These are phyloP conservation scores for Chaetomium sp. DNA, from an alignment of 2,329 filamentous ascomycete species.

Conservation along the genomic window DNA sequence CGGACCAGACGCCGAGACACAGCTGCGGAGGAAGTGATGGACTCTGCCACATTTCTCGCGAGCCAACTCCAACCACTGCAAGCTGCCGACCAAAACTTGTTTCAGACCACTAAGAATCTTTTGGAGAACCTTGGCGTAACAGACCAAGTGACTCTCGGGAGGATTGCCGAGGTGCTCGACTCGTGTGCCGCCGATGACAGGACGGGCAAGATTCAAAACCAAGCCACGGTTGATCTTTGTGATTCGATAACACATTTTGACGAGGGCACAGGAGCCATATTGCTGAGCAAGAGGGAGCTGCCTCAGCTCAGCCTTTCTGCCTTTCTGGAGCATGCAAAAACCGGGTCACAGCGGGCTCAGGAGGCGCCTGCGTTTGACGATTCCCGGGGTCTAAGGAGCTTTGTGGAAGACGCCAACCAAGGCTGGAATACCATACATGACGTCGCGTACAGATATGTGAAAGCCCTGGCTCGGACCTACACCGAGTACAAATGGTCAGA, in stretches of 20 bases:
- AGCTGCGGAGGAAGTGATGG: constrained; percentile 55
- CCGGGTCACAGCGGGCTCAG: constrained; percentile 53
- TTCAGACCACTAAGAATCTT: constrained; percentile 57
- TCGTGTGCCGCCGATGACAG: constrained; percentile 56
- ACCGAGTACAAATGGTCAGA: constrained; percentile 60
- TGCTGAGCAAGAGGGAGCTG: constrained; percentile 57
- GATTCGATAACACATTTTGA: constrained; percentile 53
- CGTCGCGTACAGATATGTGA: constrained; percentile 61
- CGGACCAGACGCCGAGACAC: constrained; percentile 64
- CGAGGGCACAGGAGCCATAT: constrained; percentile 55
- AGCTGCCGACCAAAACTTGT: constrained; percentile 58
- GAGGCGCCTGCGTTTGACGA: constrained; percentile 56
- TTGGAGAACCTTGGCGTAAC: constrained; percentile 58
- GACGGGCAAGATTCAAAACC: constrained; percentile 49
- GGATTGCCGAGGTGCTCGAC: constrained; percentile 54
- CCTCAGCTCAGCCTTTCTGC: constrained; percentile 58
- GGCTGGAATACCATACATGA: constrained; percentile 59
- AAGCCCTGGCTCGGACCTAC: constrained; percentile 54
- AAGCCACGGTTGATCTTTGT: constrained; percentile 53
- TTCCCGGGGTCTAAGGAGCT: constrained; percentile 53
- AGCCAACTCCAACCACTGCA: constrained; percentile 60
- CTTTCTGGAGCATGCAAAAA: constrained; percentile 65
- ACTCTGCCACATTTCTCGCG: constrained; percentile 55
- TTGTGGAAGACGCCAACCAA: constrained; percentile 52
- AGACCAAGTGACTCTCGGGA: constrained; percentile 50